Conservation (phyloP, 768 basidiomycete species). For the Suillus ampliporus region DNA sequence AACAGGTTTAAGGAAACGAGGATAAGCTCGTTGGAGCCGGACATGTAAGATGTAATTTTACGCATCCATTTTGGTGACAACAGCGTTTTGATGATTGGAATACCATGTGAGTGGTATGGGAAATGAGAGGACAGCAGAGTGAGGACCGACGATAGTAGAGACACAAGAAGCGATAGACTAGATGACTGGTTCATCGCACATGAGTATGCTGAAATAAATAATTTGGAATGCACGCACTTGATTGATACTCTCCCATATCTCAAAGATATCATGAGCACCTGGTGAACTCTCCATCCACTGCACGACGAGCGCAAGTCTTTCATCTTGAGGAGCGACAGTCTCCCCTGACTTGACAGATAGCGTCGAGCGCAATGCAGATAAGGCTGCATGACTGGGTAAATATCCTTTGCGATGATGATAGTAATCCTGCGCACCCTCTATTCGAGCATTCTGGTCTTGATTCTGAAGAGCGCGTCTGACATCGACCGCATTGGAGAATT, state of each 20-base stretch:
- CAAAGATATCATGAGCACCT: conserved; percentile 65
- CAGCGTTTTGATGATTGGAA: conserved; percentile 64
- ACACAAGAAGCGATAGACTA: conserved; percentile 49
- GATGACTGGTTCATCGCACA: conserved; percentile 41
- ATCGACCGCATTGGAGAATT: conserved; percentile 28
- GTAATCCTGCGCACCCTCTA: conserved; percentile 28
- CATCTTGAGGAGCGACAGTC: conserved; percentile 58
- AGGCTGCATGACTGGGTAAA: conserved; percentile 32
- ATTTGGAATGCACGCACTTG: conserved; percentile 45
- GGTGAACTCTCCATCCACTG: conserved; percentile 65
- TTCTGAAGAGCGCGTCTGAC: conserved; percentile 25
- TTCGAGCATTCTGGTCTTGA: conserved; percentile 20
- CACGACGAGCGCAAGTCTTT: conserved; percentile 61
- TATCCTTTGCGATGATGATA: neutral
- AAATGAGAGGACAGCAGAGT: conserved; percentile 71
- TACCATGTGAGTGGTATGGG: conserved; percentile 65
- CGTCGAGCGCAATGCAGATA: conserved; percentile 67
- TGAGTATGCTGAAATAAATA: neutral
- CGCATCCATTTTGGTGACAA: conserved; percentile 61
- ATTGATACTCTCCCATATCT: conserved; percentile 60
- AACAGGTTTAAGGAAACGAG: conserved; percentile 70
- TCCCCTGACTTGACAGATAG: conserved; percentile 59
- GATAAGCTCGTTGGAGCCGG: conserved; percentile 66
- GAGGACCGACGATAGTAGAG: conserved; percentile 64
- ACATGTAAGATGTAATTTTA: conserved; percentile 65